Conservation (phyloP, 768 basidiomycete genomes). For the Suillus placidus region DNA sequence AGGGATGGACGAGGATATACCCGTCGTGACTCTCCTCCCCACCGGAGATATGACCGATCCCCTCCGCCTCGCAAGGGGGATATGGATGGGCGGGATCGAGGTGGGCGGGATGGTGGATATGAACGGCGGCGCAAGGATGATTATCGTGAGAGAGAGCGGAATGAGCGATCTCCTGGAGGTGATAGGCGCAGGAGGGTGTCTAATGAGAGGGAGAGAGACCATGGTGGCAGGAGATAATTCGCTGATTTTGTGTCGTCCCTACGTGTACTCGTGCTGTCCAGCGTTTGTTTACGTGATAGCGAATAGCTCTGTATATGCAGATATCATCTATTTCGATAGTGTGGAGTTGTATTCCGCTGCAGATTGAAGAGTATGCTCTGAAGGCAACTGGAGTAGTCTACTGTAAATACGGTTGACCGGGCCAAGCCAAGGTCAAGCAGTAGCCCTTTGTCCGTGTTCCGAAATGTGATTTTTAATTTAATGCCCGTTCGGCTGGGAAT, state of each 20-base stretch:
- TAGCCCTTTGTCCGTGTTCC: no score
- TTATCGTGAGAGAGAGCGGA: constrained; percentile 21
- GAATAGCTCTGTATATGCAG: background rate
- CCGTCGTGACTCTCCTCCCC: constrained; percentile 29
- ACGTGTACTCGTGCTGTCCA: background rate
- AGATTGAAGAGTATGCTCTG: background rate
- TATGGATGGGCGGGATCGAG: constrained; percentile 21
- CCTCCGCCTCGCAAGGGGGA: constrained; percentile 28
- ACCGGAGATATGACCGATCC: constrained; percentile 21
- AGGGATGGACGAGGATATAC: constrained; percentile 25
- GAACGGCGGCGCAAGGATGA: constrained; percentile 31
- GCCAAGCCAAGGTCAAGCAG: no score
- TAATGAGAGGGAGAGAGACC: constrained; percentile 30
- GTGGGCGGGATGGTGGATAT: constrained; percentile 20
- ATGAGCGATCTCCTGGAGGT: constrained; percentile 28
- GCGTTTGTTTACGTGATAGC: background rate
- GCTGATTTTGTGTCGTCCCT: background rate
- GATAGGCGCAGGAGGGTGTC: constrained; percentile 25
- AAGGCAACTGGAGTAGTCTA: no score
- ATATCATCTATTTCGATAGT: background rate
- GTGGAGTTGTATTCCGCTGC: background rate
- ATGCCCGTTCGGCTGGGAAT: no score
- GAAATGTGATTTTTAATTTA: no score
- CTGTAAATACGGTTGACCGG: no score
- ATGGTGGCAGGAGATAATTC: constrained; percentile 25